Evolutionary conservation across 2,329 filamentous ascomycete species (phyloP).

Genomic region (Cryphonectria parasitica): DNA sequence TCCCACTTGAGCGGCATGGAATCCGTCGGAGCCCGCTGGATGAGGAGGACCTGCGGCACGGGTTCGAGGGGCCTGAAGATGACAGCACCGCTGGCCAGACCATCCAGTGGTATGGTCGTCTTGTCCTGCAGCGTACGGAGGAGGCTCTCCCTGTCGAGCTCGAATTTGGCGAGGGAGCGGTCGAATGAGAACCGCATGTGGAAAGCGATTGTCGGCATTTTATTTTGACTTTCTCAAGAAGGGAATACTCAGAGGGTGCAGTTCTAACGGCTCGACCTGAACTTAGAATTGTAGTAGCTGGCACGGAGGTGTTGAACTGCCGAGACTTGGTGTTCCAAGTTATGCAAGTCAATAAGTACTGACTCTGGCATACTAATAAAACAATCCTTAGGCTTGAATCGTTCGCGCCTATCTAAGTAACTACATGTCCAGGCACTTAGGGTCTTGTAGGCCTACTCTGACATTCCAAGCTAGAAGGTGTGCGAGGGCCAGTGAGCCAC

Average conservation of each 20-base stretch:
- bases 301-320: neutral
- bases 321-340: neutral
- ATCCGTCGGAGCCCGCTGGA: constrained; percentile 45
- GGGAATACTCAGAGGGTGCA: neutral
- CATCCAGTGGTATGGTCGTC: constrained; percentile 22
- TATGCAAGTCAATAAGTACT: neutral
- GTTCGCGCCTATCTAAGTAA: neutral
- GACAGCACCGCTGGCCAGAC: constrained; percentile 35
- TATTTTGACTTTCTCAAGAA: neutral
- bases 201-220: neutral
- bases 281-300: neutral
- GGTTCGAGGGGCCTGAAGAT: constrained; percentile 34
- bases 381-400: too few species aligned
- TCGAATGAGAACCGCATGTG: constrained; percentile 31
- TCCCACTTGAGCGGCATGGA: constrained; percentile 48
- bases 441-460: neutral
- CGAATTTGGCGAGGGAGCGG: constrained; percentile 31
- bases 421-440: neutral
- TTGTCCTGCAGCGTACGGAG: constrained; percentile 28
- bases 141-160: constrained; percentile 31
- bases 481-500: too few species aligned
- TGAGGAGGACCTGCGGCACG: constrained; percentile 38
- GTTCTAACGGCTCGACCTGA: neutral
- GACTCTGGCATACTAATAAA: too few species aligned
- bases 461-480: too few species aligned